Evolutionary conservation across 768 basidiomycete genomes (phyloP), one percentile per base, ranked within the genome.

Genomic region (Termitomyces sp.): DNA sequence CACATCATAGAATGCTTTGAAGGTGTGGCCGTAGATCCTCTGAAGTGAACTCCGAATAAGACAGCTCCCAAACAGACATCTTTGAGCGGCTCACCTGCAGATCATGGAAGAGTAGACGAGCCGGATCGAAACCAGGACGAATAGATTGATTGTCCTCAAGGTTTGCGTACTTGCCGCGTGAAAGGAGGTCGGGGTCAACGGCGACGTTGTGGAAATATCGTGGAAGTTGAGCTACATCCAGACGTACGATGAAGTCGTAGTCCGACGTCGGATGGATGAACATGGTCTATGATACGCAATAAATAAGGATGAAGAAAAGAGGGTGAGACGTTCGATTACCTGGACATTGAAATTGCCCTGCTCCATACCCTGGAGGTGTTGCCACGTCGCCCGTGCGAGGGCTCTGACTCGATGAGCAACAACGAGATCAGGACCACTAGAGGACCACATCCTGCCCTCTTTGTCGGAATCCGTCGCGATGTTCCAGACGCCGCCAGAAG

Each of bases 181-280:
- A 69, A 70, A 88, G 81, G 1, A 81, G 67, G 1, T 71, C 69
- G 2, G 75, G 58, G 61, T 89, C 80, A 0, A 81, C 79, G 4
- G 76, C 62, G 16, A 95, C 65, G 46, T 87, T 85, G 67, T 98
- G 92, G 59, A 81, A 73, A 68, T 93, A 91, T 22, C 92, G 84
- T 1, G 93, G 84, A 2, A 93, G 71, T 2, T 79, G 71, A 14
- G 75, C 51, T 0, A 86, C 78, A 43, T 94, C 79, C 22, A 98
- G 80, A 58, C 89, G 82, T 34, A 98, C 76, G 8, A 97, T 62
- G 63, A 98, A 81, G 64, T 97, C 89, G 67, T 97, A 99, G 65
- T 95, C 90, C 3, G 84, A 76, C 3, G 84, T 82, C 0, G 95
- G 91, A 63, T 96, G 93, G 10, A 82, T 74, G 74, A 98, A 97